These are phyloP conservation scores for Gamarada debralockiae DNA, from an alignment of 495 filamentous ascomycete species.

Conservation along the genomic window DNA sequence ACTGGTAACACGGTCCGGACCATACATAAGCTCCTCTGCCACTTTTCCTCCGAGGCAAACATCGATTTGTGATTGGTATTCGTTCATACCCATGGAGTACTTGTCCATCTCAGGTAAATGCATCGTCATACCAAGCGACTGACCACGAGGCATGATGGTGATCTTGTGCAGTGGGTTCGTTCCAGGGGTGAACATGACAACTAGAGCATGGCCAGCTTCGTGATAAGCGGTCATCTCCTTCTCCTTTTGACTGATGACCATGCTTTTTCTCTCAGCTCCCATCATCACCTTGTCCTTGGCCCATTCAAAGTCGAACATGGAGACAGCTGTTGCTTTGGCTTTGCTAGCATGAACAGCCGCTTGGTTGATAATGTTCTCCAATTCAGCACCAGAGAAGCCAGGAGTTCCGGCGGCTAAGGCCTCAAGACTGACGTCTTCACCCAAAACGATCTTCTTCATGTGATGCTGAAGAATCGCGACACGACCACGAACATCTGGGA, in stretches of 20 bases:
- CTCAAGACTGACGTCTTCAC: slow-evolving; percentile 73
- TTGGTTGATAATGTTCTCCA: slow-evolving; percentile 96
- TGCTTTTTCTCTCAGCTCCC: slow-evolving; percentile 85
- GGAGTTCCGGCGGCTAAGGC: slow-evolving; percentile 81
- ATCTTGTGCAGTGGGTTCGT: slow-evolving; percentile 86
- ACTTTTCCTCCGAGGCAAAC: slow-evolving; percentile 87
- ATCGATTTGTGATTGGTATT: slow-evolving; percentile 74
- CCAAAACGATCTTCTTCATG: slow-evolving; percentile 78
- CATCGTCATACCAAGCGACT: slow-evolving; percentile 78
- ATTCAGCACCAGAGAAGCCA: slow-evolving; percentile 90
- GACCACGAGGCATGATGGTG: slow-evolving; percentile 89
- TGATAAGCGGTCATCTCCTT: slow-evolving; percentile 95
- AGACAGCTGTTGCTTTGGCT: slow-evolving; percentile 66
- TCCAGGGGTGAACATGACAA: slow-evolving; percentile 72
- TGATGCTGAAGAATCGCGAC: slow-evolving; percentile 90
- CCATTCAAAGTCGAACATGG: slow-evolving; percentile 85
- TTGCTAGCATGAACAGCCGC: slow-evolving; percentile 89
- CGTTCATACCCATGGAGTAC: slow-evolving; percentile 69
- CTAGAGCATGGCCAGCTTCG: slow-evolving; percentile 92
- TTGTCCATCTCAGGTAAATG: slow-evolving; percentile 87
- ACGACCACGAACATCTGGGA: slow-evolving; percentile 93
- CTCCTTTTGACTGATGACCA: slow-evolving; percentile 80
- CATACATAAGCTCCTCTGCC: slow-evolving; percentile 90
- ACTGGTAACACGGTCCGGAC: slow-evolving; percentile 78
- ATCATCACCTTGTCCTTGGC: slow-evolving; percentile 98